Base-by-base conservation (phyloP, 192 early-diverging fungal species). In the Linnemannia zychae region DNA sequence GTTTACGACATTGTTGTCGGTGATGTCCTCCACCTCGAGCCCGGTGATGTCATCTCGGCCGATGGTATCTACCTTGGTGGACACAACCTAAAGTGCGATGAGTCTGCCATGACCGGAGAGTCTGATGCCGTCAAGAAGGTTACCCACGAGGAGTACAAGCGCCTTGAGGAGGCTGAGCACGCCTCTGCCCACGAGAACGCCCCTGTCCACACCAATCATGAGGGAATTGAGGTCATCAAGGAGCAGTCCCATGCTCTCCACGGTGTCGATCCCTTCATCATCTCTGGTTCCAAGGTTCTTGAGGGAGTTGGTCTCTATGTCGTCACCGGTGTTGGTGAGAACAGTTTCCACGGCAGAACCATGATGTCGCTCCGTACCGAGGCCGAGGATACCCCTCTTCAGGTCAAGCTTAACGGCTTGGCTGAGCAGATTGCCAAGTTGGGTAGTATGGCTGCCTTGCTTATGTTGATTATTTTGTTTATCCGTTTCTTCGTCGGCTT, bases 401-500 rank as follows among this genome's bases (percentile, higher is more conserved):
- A 99, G 88, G 82, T 79, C 66, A 99, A 98, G 86, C 92, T 99
- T 65, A 94, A 96, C 74, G 86, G 84, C 40, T 88, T 99, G 50
- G 98, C 98, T n/a, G 95, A 97, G 72, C 89, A 92, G 67, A 99
- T 99, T 87, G 97, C 97, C 86, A 98, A 98, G 89, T 90, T 97
- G 15, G 98, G 97, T 65, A 88, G 91, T 20, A 92, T 90, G 38
- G 95, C 95, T 7, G 96, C 96, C 76, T 31, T 95, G 72, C 76
- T 95, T 46, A 97, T 99, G 94, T 86, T 99, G 53, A 80, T 97
- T 47, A 89, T 92, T 31, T 88, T 99, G 37, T 77, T 97, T 34
- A 95, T 97, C 84, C 91, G 94, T 34, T 99, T 97, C 88, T 93
- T 95, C 74, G 88, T 96, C 88, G 73, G 67, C 66, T 81, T 90